Evolutionary conservation across 305 asterid species (phyloP).

Genomic region (Fraxinus greggii): DNA sequence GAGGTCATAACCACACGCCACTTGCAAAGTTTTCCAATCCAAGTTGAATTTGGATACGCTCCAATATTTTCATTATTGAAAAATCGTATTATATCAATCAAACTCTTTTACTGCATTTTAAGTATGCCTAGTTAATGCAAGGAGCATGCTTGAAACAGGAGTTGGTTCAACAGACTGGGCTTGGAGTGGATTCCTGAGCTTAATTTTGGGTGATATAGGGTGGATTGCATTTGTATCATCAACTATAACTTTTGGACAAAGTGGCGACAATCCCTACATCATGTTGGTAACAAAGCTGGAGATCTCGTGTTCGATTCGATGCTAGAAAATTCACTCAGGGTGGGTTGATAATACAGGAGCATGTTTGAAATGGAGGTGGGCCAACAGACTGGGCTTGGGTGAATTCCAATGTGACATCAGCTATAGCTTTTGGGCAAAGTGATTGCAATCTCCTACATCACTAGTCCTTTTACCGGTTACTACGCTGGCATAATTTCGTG

Average conservation of each 20-base stretch:
- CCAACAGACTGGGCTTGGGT: background rate
- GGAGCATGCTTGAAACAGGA: too few species aligned
- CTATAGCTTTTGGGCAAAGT: background rate
- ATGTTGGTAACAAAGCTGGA: background rate
- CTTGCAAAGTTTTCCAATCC: background rate
- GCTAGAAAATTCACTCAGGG: background rate
- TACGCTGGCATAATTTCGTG: background rate
- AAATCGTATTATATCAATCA: background rate
- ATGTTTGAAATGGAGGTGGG: background rate
- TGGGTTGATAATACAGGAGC: background rate
- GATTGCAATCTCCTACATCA: background rate
- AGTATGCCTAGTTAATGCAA: background rate
- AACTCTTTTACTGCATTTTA: background rate
- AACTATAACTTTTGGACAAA: background rate
- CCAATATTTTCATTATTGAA: background rate
- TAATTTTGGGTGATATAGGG: background rate
- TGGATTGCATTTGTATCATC: background rate
- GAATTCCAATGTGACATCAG: background rate
- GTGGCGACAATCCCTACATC: background rate
- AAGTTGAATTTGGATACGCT: background rate
- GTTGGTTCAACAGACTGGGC: background rate
- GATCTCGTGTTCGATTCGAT: too few species aligned
- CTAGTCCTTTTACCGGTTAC: background rate
- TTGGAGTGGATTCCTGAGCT: background rate
- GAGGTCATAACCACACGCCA: background rate